These are phyloP conservation scores for Ilyonectria destructans DNA, from an alignment of 2,329 filamentous ascomycete species.

Conservation along the genomic window DNA sequence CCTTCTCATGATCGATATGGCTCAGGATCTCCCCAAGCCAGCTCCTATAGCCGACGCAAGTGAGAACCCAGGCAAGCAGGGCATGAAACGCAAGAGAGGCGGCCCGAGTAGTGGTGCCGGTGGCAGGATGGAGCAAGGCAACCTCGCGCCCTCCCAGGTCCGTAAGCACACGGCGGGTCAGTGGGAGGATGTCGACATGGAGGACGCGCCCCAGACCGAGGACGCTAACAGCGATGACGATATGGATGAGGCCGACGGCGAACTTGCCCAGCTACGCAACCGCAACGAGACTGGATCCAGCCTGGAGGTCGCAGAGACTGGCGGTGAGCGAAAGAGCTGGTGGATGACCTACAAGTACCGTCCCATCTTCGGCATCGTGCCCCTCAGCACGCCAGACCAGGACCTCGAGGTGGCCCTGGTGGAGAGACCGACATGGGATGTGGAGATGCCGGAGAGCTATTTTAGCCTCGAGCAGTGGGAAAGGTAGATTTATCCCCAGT, in stretches of 20 bases:
- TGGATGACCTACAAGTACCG: conserved; percentile 96
- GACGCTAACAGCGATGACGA: conserved; percentile 58
- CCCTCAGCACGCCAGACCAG: conserved; percentile 58
- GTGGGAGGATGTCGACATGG: conserved; percentile 58
- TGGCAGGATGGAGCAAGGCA: conserved; percentile 65
- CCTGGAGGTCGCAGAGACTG: conserved; percentile 42
- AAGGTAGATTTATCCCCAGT: conserved; percentile 47
- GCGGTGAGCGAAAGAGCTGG: conserved; percentile 59
- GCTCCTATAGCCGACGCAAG: conserved; percentile 52
- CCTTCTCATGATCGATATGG: conserved; percentile 93
- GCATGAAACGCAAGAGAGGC: conserved; percentile 70
- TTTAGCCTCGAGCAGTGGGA: conserved; percentile 72
- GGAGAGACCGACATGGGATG: conserved; percentile 88
- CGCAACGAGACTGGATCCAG: conserved; percentile 41
- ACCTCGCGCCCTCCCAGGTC: conserved; percentile 62
- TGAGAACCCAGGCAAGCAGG: conserved; percentile 47
- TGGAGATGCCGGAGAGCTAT: conserved; percentile 83
- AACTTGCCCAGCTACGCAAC: conserved; percentile 56
- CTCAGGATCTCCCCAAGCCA: conserved; percentile 73
- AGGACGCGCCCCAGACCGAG: conserved; percentile 56
- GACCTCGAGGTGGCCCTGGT: conserved; percentile 87
- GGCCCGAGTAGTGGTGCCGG: conserved; percentile 68
- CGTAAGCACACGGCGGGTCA: conserved; percentile 60
- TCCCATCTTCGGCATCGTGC: conserved; percentile 85
- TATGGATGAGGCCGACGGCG: conserved; percentile 54